Percentiles rank a stretch among this genome's conserved stretches.
Evolutionary conservation across 768 basidiomycete genomes (phyloP).

Genomic region (Rhodotorula babjevae): DNA sequence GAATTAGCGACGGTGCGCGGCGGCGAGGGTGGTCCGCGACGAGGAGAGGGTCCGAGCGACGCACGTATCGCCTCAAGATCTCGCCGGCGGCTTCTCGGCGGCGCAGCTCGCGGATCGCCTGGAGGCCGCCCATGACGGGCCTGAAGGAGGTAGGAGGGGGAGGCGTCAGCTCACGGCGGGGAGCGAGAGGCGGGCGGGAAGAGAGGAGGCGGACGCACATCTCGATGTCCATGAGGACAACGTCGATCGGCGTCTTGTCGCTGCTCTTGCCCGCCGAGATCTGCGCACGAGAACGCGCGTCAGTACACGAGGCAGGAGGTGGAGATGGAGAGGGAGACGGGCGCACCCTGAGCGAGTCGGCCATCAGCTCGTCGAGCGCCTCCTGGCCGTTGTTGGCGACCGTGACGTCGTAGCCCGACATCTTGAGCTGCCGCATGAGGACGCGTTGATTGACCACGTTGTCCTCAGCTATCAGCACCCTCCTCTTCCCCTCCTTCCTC

Average conservation of each 20-base stretch:
- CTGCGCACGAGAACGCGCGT: neutral
- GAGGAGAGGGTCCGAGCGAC: no score
- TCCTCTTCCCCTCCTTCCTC: neutral
- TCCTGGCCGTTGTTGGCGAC: conserved; percentile 32
- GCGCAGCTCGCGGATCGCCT: neutral
- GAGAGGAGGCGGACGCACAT: neutral
- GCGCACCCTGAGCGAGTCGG: neutral
- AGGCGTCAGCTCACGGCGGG: neutral
- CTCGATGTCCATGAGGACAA: conserved; percentile 26
- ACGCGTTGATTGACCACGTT: conserved; percentile 38
- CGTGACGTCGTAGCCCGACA: conserved; percentile 19
- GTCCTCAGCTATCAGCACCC: conserved; percentile 21
- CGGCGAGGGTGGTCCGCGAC: no score
- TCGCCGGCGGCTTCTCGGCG: neutral
- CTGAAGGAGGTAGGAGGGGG: neutral
- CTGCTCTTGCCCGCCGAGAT: neutral
- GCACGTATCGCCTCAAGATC: neutral
- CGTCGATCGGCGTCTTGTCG: conserved; percentile 1
- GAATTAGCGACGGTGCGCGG: neutral
- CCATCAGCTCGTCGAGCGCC: conserved; percentile 25
- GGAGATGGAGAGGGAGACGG: neutral
- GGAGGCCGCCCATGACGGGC: conserved; percentile 29
- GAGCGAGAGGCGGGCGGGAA: neutral
- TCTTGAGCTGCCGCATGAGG: conserved; percentile 34
- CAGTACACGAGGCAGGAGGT: no score